Percentiles rank a stretch among this genome's conserved stretches.
Conservation (phyloP, 495 filamentous ascomycete species). For the Trichoderma erinaceum region DNA sequence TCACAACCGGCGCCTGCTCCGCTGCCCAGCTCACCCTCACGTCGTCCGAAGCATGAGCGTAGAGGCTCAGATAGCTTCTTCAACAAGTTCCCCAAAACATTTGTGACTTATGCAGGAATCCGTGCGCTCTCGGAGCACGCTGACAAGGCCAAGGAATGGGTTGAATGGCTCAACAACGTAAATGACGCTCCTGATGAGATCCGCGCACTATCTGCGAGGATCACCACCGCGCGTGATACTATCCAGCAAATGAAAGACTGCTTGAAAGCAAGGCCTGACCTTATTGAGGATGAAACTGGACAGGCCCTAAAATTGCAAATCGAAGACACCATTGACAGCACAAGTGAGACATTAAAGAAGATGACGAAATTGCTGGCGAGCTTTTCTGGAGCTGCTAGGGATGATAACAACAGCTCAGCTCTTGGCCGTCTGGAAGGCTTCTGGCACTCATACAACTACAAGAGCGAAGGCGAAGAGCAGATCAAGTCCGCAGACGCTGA, state of each 20-base stretch:
- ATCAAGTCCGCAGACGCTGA: constrained; percentile 12
- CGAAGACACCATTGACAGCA: constrained; percentile 11
- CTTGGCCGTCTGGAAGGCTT: constrained; percentile 8
- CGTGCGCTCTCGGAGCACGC: constrained; percentile 9
- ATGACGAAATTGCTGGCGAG: constrained; percentile 16
- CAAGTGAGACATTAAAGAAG: constrained; percentile 12
- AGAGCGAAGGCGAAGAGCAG: constrained; percentile 9
- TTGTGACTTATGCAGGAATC: constrained; percentile 9
- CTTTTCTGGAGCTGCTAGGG: constrained; percentile 4
- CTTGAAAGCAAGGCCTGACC: constrained; percentile 9
- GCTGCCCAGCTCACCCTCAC: background rate
- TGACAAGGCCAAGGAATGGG: constrained; percentile 16
- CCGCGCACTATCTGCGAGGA: background rate
- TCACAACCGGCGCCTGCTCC: background rate
- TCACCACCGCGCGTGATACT: constrained; percentile 12
- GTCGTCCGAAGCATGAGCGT: background rate
- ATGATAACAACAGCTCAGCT: background rate
- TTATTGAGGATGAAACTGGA: constrained; percentile 13
- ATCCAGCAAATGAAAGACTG: constrained; percentile 9
- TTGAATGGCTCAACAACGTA: constrained; percentile 14
- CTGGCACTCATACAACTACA: constrained; percentile 14
- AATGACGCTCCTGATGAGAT: constrained; percentile 14
- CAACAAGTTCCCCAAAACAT: constrained; percentile 3
- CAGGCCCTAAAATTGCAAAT: constrained; percentile 11
- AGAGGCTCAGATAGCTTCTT: constrained; percentile 10